phyloP scores from a whole-genome alignment of 306 rosid species.

The Luffa acutangula region DNA sequence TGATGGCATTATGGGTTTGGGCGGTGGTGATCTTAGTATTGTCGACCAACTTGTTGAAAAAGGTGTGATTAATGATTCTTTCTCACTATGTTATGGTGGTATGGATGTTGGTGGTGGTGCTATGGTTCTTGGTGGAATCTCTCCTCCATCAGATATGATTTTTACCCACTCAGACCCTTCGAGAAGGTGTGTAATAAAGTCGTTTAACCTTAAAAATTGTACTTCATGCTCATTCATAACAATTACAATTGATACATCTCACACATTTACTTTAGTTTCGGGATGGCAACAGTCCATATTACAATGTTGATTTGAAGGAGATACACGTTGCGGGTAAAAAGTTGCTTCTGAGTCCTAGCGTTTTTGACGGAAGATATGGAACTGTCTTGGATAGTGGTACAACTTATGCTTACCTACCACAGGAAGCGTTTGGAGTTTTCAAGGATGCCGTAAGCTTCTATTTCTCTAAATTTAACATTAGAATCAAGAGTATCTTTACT shows the following conservation, averaged over 20 bases:
- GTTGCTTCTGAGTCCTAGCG: conserved; percentile 43
- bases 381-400: conserved; percentile 94
- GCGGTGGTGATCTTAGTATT: conserved; percentile 76
- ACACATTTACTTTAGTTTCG: conserved; percentile 98
- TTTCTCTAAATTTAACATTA: conserved; percentile 4
- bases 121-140: conserved; percentile 86
- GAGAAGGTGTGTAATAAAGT: conserved; percentile 58
- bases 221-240: conserved; percentile 36
- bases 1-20: conserved; percentile 98
- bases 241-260: conserved; percentile 67
- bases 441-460: conserved; percentile 69
- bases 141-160: conserved; percentile 71
- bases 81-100: conserved; percentile 97
- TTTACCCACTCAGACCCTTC: conserved; percentile 55
- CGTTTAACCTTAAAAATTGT: conserved; percentile 17
- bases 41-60: conserved; percentile 83
- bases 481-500: conserved; percentile 11
- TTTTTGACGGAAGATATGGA: conserved; percentile 79
- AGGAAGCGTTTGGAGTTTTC: conserved; percentile 56
- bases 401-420: conserved; percentile 88
- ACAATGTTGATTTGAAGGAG: conserved; percentile 92
- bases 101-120: conserved; percentile 97
- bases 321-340: conserved; percentile 79
- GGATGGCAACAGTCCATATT: conserved; percentile 99
- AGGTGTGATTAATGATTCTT: conserved; percentile 66